Evolutionary conservation across 192 early-diverging fungal species (phyloP).

Genomic region (Coemansia sp.): DNA sequence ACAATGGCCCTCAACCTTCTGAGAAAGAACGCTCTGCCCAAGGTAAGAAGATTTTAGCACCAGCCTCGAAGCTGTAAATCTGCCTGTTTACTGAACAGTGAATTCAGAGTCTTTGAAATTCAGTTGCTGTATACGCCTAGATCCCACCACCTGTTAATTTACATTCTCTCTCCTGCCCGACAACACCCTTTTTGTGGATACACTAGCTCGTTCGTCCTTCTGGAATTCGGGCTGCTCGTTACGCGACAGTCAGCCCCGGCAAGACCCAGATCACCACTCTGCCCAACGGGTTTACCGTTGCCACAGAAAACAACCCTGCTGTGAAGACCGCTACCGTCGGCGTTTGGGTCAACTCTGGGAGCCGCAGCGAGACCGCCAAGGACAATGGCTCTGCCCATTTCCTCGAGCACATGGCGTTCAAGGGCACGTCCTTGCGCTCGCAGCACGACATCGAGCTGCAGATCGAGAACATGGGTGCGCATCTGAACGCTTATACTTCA

Average conservation of each 20-base stretch:
- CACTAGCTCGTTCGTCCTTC: constrained; percentile 50
- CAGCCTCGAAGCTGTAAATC: neutral
- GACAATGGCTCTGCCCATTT: constrained; percentile 98
- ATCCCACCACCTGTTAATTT: too few relatives aligned
- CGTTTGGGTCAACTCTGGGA: constrained; percentile 88
- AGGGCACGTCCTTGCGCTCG: constrained; percentile 84
- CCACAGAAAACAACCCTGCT: constrained; percentile 77
- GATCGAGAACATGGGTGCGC: constrained; percentile 98
- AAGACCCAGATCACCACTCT: constrained; percentile 69
- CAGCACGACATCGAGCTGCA: constrained; percentile 91
- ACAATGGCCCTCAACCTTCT: constrained; percentile 52
- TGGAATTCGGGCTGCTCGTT: constrained; percentile 47
- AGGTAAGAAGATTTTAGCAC: constrained; percentile 36
- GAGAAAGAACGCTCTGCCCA: constrained; percentile 48
- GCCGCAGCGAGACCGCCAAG: constrained; percentile 74
- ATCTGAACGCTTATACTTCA: constrained; percentile 98
- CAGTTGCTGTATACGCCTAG: too few relatives aligned
- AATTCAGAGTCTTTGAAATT: too few relatives aligned
- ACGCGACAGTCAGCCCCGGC: constrained; percentile 39
- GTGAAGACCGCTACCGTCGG: constrained; percentile 87
- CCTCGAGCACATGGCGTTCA: constrained; percentile 99
- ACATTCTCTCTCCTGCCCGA: neutral
- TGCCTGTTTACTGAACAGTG: neutral
- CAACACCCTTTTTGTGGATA: neutral
- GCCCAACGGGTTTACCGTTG: constrained; percentile 80